Conservation (phyloP, 805 yeast species). For the Candida xiaguanensis region DNA sequence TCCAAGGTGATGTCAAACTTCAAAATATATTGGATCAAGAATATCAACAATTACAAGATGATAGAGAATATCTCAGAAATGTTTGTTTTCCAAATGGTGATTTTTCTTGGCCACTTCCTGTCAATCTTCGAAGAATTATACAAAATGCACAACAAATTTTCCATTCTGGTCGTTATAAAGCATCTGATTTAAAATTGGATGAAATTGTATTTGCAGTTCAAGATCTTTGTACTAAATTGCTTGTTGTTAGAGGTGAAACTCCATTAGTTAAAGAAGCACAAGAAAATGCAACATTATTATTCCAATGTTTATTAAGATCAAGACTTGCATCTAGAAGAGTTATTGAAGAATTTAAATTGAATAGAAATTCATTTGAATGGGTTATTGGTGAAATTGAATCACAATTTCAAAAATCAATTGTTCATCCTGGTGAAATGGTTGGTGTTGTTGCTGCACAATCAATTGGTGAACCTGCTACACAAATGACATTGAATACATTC, state of each 20-base stretch:
- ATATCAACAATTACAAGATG: conserved; percentile 69
- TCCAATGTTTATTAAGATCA: conserved; percentile 90
- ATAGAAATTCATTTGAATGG: conserved; percentile 90
- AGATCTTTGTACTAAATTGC: conserved; percentile 60
- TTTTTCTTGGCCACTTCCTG: conserved; percentile 96
- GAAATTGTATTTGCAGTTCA: conserved; percentile 76
- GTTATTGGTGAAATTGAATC: conserved; percentile 90
- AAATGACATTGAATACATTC: conserved; percentile 96
- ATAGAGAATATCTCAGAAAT: conserved; percentile 75
- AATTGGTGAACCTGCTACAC: conserved; percentile 98
- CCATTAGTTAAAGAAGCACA: conserved; percentile 79
- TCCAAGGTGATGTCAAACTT: conserved; percentile 80
- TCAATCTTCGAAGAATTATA: conserved; percentile 90
- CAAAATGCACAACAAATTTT: conserved; percentile 97
- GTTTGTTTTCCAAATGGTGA: conserved; percentile 91
- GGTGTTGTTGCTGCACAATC: conserved; percentile 98
- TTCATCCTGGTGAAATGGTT: conserved; percentile 98
- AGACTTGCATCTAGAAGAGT: conserved; percentile 89
- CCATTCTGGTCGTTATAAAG: conserved; percentile 85
- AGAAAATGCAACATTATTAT: conserved; percentile 81
- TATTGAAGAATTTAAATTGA: conserved; percentile 83
- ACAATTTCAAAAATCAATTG: conserved; percentile 87
- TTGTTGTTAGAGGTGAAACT: conserved; percentile 81
- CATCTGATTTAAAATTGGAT: conserved; percentile 82
- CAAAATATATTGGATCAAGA: conserved; percentile 83